phyloP scores from a whole-genome alignment of 2,329 filamentous ascomycete genomes.

The Penicillium aurantiogriseum region DNA sequence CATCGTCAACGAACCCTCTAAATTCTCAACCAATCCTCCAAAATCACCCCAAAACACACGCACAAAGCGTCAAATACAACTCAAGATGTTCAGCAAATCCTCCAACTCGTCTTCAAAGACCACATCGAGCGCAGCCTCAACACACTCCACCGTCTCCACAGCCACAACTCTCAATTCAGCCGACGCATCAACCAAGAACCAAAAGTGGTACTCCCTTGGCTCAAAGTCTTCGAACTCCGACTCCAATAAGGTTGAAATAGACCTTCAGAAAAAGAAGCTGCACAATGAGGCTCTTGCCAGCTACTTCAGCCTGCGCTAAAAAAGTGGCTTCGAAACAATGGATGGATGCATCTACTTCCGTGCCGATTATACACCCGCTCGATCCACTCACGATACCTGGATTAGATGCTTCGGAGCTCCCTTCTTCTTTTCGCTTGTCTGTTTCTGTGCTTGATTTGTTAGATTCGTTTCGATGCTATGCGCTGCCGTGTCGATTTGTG shows the following conservation, averaged over 20 bases:
- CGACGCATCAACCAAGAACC: conserved; percentile 14
- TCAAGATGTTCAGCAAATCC: conserved; percentile 14
- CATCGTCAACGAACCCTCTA: not conserved
- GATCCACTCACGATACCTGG: not conserved
- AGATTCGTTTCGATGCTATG: not conserved
- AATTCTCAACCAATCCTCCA: not conserved
- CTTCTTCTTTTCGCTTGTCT: not conserved
- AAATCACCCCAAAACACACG: not conserved
- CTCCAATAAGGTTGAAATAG: not conserved
- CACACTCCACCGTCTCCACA: conserved; percentile 24
- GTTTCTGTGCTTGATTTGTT: not conserved
- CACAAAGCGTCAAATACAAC: not conserved
- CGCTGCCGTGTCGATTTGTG: not conserved
- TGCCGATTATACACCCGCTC: not conserved
- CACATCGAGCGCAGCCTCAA: conserved; percentile 20
- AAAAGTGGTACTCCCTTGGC: conserved; percentile 22
- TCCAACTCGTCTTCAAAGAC: conserved; percentile 14
- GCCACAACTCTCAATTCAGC: conserved; percentile 26
- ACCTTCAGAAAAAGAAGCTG: conserved; percentile 10
- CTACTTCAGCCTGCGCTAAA: conserved; percentile 25
- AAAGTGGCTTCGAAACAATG: not conserved
- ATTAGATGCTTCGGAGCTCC: not conserved
- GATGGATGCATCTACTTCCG: not conserved
- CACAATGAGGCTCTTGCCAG: conserved; percentile 26
- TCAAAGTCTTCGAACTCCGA: conserved; percentile 8